These are phyloP conservation scores for Paracorniculantispora psalliotae DNA, from an alignment of 2,329 filamentous ascomycete species.

Conservation along the genomic window DNA sequence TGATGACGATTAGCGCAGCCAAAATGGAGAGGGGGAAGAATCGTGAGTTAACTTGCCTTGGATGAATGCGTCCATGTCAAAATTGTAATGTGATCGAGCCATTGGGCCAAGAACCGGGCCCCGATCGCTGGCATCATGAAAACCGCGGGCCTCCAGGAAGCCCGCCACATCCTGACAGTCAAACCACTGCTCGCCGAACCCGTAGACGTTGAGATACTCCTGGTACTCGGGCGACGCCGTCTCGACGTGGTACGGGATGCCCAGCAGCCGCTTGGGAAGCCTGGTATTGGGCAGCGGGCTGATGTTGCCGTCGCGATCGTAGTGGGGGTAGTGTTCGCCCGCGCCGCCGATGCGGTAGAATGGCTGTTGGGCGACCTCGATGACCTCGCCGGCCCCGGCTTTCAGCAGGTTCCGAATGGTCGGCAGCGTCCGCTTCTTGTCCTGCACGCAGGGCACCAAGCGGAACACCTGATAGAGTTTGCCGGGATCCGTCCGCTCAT, in stretches of 20 bases:
- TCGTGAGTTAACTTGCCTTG: not conserved
- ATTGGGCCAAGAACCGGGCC: not conserved
- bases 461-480: not conserved
- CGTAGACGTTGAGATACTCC: not conserved
- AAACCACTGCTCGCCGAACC: not conserved
- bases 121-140: not conserved
- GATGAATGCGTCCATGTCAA: not conserved
- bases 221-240: not conserved
- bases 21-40: not conserved
- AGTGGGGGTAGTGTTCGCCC: slow-evolving; percentile 1
- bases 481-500: not conserved
- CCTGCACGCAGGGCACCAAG: not conserved
- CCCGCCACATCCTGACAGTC: slow-evolving; percentile 1
- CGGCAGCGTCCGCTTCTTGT: not conserved
- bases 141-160: not conserved
- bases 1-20: not conserved
- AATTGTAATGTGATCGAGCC: not conserved
- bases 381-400: not conserved
- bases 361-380: not conserved
- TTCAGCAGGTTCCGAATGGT: not conserved
- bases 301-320: not conserved
- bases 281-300: not conserved
- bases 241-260: not conserved
- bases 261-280: not conserved
- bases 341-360: not conserved